These are phyloP conservation scores for Forsythia viridissima DNA, from an alignment of 257 asterid genomes.

Conservation along the genomic window DNA sequence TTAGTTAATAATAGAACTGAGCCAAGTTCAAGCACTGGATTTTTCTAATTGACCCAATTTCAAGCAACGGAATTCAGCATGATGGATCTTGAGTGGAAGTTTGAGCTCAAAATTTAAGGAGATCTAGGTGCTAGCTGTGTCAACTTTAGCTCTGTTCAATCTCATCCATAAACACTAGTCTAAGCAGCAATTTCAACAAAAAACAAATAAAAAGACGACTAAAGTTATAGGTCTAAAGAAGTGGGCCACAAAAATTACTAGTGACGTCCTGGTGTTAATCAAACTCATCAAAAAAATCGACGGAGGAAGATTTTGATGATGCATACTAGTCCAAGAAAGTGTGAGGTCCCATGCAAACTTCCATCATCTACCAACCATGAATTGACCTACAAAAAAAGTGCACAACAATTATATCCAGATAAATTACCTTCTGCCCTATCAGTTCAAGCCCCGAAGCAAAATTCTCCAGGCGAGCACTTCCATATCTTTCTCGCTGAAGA, in stretches of 20 bases:
- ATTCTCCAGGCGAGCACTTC: slow-evolving; percentile 90
- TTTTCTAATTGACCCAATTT: not conserved
- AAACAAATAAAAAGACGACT: not conserved
- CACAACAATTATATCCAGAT: slow-evolving; percentile 10
- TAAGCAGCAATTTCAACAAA: not conserved
- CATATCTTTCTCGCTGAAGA: slow-evolving; percentile 92
- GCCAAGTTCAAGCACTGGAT: not conserved
- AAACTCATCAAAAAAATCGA: slow-evolving; percentile 1
- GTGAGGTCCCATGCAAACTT: slow-evolving; percentile 7
- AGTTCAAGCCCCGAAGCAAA: slow-evolving; percentile 95
- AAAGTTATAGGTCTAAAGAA: not conserved
- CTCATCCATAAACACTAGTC: slow-evolving; percentile 6
- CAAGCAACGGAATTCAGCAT: not conserved
- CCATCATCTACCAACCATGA: slow-evolving; percentile 2
- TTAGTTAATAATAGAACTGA: not conserved
- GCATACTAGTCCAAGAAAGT: not conserved
- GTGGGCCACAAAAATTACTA: slow-evolving; percentile 5
- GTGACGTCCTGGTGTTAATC: not conserved
- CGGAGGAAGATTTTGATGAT: not conserved
- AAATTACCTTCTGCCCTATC: slow-evolving; percentile 86
- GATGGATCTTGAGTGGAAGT: not conserved
- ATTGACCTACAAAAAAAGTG: slow-evolving; percentile 6
- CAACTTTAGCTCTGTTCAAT: not conserved
- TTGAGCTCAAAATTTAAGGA: not conserved
- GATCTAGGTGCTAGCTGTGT: slow-evolving; percentile 9